phyloP scores from a whole-genome alignment of 2,329 filamentous ascomycete species.

The Hymenoscyphus scutula region DNA sequence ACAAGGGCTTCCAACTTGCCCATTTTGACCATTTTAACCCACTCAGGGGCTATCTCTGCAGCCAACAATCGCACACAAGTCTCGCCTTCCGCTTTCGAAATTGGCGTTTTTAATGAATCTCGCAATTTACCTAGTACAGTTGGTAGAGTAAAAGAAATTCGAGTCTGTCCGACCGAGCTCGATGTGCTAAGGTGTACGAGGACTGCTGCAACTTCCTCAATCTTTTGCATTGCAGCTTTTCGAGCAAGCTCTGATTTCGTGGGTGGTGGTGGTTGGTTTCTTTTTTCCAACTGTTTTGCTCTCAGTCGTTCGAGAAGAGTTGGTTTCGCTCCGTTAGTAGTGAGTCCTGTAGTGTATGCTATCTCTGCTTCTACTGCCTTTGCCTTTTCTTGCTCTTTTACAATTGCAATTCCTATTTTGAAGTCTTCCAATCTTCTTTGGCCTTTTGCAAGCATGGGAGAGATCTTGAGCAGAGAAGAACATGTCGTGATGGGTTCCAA shows the following conservation, averaged over 20 bases:
- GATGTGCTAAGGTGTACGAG: constrained; percentile 62
- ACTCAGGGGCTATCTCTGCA: constrained; percentile 46
- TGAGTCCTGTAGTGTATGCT: constrained; percentile 23
- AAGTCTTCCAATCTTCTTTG: constrained; percentile 68
- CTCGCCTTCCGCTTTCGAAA: constrained; percentile 47
- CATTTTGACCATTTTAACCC: constrained; percentile 48
- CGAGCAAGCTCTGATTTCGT: constrained; percentile 57
- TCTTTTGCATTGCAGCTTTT: constrained; percentile 63
- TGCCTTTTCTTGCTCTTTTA: constrained; percentile 46
- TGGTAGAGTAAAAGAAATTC: constrained; percentile 64
- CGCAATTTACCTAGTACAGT: constrained; percentile 62
- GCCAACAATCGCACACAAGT: constrained; percentile 47
- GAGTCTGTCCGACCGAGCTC: constrained; percentile 50
- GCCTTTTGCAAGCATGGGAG: constrained; percentile 61
- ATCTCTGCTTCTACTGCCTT: constrained; percentile 26
- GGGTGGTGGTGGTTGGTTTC: constrained; percentile 43
- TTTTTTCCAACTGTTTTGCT: constrained; percentile 60
- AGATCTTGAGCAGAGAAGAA: constrained; percentile 50
- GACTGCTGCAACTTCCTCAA: constrained; percentile 65
- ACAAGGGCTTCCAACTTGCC: constrained; percentile 46
- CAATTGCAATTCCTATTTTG: constrained; percentile 57
- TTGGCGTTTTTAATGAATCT: constrained; percentile 57
- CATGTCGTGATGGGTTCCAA: constrained; percentile 52
- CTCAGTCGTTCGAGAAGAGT: constrained; percentile 74
- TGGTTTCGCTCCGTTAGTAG: constrained; percentile 47